phyloP scores from a whole-genome alignment of 2,329 filamentous ascomycete species.

The Shiraia sp. region DNA sequence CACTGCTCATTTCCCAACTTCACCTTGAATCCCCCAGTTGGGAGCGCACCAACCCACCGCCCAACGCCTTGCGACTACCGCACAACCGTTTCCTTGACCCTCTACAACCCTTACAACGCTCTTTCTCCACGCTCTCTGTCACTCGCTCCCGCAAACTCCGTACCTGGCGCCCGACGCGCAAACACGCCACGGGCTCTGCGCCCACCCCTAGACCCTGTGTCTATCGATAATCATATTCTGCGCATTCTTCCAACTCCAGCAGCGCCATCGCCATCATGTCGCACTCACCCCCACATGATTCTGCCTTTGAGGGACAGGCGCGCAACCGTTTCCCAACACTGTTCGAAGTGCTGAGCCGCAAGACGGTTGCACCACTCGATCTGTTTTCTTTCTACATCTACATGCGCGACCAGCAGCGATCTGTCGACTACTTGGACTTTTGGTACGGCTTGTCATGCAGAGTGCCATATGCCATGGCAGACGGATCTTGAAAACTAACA shows the following conservation, averaged over 20 bases:
- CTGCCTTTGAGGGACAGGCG: constrained; percentile 23
- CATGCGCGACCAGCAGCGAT: constrained; percentile 97
- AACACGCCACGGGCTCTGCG: constrained; percentile 24
- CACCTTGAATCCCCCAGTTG: constrained; percentile 28
- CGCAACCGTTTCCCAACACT: constrained; percentile 90
- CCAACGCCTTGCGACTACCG: constrained; percentile 11
- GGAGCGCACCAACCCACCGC: constrained; percentile 22
- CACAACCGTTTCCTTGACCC: constrained; percentile 7
- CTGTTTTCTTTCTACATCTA: constrained; percentile 99
- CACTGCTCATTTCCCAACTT: constrained; percentile 40
- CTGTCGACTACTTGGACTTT: constrained; percentile 97
- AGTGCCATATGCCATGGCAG: background rate
- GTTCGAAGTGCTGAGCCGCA: constrained; percentile 91
- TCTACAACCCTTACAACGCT: constrained; percentile 10
- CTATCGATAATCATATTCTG: constrained; percentile 20
- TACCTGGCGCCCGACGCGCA: constrained; percentile 6
- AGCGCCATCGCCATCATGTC: constrained; percentile 30
- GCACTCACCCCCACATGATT: constrained; percentile 16
- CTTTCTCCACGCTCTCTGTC: constrained; percentile 8
- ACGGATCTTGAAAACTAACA: constrained; percentile 23
- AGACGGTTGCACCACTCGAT: constrained; percentile 93
- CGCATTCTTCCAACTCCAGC: constrained; percentile 16
- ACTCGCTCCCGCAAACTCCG: constrained; percentile 20
- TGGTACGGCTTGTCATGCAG: constrained; percentile 94
- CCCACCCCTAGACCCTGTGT: constrained; percentile 18